A percentile compares a stretch with the other conserved stretches of the same genome.
Evolutionary conservation across 257 asterid species (phyloP).

Genomic region (Mentha longifolia): DNA sequence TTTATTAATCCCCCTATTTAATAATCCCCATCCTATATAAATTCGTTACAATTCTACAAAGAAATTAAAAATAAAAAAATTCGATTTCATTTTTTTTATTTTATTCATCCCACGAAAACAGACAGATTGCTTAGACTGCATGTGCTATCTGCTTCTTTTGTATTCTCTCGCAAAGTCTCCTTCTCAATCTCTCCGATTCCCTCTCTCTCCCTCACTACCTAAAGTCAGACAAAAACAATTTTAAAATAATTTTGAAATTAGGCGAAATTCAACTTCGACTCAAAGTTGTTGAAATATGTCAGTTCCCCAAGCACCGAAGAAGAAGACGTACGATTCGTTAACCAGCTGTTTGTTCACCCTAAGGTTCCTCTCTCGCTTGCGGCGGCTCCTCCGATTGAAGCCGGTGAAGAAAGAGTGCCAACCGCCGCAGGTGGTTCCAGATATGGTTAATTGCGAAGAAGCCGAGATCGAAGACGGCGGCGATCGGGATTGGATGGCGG

Average conservation of each 20-base stretch:
- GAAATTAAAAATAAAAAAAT: neutral
- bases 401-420: constrained; percentile 33
- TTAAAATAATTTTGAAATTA: constrained; percentile 9
- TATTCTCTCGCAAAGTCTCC: constrained; percentile 56
- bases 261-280: constrained; percentile 31
- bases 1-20: constrained; percentile 12
- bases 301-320: constrained; percentile 46
- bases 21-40: neutral
- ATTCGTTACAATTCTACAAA: constrained; percentile 19
- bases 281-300: constrained; percentile 45
- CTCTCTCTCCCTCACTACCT: constrained; percentile 31
- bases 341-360: constrained; percentile 40
- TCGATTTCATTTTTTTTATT: neutral
- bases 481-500: constrained; percentile 43
- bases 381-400: constrained; percentile 45
- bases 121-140: constrained; percentile 48
- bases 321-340: constrained; percentile 43
- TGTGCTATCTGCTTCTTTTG: constrained; percentile 62
- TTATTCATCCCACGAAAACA: constrained; percentile 28
- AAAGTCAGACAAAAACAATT: constrained; percentile 44
- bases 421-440: constrained; percentile 33
- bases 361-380: constrained; percentile 44
- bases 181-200: constrained; percentile 46
- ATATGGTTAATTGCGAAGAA: constrained; percentile 8
- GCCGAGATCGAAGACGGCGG: constrained; percentile 23